These are phyloP conservation scores for Agaricus sinodeliciosus DNA, from an alignment of 768 basidiomycete species.

Conservation along the genomic window DNA sequence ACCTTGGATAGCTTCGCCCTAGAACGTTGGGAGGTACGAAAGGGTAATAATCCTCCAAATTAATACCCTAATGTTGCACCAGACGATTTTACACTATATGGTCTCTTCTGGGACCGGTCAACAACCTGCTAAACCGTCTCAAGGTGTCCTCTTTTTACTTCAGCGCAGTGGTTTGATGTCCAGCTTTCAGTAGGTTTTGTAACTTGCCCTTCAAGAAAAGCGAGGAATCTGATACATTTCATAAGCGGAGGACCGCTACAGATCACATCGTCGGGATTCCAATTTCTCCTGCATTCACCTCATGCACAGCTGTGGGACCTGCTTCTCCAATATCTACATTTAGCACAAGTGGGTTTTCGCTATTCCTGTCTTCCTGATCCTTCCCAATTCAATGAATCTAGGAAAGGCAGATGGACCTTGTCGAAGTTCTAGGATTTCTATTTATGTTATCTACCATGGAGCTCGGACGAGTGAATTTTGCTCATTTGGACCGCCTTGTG, in stretches of 20 bases:
- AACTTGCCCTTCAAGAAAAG: neutral
- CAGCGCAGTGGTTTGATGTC: conserved; percentile 85
- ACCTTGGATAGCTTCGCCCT: conserved; percentile 75
- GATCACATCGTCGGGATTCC: conserved; percentile 94
- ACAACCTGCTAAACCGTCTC: conserved; percentile 66
- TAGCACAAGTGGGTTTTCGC: conserved; percentile 60
- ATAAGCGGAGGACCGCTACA: conserved; percentile 50
- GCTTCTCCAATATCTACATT: conserved; percentile 81
- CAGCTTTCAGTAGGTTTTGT: conserved; percentile 45
- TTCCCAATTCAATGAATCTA: conserved; percentile 25
- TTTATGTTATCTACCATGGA: conserved; percentile 98
- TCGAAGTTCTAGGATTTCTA: conserved; percentile 88
- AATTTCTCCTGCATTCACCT: conserved; percentile 91
- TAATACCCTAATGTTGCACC: conserved; percentile 6
- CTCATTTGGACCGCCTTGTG: neutral
- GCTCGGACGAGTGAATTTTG: conserved; percentile 65
- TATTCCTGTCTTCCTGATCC: conserved; percentile 12
- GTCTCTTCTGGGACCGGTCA: conserved; percentile 87
- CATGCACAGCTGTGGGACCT: conserved; percentile 96
- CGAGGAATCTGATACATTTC: conserved; percentile 12
- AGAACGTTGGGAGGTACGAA: conserved; percentile 80
- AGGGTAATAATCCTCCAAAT: conserved; percentile 12
- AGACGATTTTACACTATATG: conserved; percentile 98
- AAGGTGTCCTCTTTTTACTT: conserved; percentile 78
- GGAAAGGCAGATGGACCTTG: conserved; percentile 87